Percentiles rank a stretch among this genome's conserved stretches.
phyloP scores from a whole-genome alignment of 164 flowering plant species.

The Tetrastigma voinierianum region DNA sequence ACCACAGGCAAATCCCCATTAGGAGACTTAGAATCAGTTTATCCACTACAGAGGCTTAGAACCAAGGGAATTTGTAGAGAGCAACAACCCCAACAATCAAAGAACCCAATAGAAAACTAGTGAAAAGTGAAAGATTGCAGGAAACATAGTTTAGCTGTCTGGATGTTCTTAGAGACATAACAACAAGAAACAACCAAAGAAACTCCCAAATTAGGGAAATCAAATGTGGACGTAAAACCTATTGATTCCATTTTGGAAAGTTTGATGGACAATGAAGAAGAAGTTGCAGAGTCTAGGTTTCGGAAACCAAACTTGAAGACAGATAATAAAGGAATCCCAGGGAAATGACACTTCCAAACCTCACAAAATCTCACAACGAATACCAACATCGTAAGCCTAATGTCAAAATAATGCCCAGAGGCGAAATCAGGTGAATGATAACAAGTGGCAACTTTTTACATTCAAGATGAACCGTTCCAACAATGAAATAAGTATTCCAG shows the following conservation, averaged over 20 bases:
- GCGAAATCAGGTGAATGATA: conserved; percentile 5
- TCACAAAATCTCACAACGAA: not conserved
- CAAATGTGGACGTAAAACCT: not conserved
- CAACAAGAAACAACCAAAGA: not conserved
- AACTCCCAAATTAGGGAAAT: not conserved
- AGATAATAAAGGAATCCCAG: too few species aligned
- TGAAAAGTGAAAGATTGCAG: conserved; percentile 7
- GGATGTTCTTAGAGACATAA: conserved; percentile 9
- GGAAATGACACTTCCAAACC: not conserved
- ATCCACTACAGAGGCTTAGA: conserved; percentile 42
- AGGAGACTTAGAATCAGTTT: conserved; percentile 55
- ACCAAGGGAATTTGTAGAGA: conserved; percentile 53
- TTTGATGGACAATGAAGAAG: not conserved
- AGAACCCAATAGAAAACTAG: conserved; percentile 25
- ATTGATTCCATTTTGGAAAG: not conserved
- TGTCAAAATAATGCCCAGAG: conserved; percentile 16
- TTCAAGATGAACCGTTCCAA: conserved; percentile 2
- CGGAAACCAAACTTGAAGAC: conserved; percentile 4
- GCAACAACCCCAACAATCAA: too few species aligned
- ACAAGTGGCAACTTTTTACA: conserved; percentile 2
- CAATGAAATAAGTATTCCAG: not conserved
- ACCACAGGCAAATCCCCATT: conserved; percentile 63
- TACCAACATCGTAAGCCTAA: conserved; percentile 2
- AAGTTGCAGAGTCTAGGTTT: not conserved
- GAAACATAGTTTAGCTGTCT: conserved; percentile 16